Conservation (phyloP, 2,329 filamentous ascomycete genomes). For the Westerdykella ornata region DNA sequence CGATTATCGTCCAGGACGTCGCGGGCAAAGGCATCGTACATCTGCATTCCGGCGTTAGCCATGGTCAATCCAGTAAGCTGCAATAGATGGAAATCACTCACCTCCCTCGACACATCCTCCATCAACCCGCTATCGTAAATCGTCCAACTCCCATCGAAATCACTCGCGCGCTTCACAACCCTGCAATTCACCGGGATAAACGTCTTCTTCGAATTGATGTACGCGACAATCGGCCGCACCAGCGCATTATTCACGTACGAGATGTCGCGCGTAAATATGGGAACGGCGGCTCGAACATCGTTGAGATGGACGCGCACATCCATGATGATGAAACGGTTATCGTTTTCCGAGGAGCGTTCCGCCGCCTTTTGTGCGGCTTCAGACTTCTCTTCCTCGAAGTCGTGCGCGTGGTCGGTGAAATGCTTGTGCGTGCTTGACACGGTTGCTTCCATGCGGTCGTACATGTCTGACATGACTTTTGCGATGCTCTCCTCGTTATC, state of each 20-base stretch:
- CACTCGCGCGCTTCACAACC: slow-evolving; percentile 78
- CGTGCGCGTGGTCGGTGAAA: slow-evolving; percentile 30
- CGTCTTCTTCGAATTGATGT: slow-evolving; percentile 91
- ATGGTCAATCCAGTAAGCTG: too few relatives aligned
- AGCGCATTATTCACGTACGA: slow-evolving; percentile 96
- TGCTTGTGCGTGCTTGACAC: slow-evolving; percentile 65
- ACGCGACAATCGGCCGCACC: slow-evolving; percentile 91
- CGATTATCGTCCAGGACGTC: slow-evolving; percentile 90
- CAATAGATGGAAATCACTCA: slow-evolving; percentile 29
- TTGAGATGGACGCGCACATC: slow-evolving; percentile 93
- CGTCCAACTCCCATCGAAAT: slow-evolving; percentile 95
- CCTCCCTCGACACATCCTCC: slow-evolving; percentile 85
- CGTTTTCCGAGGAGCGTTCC: slow-evolving; percentile 39
- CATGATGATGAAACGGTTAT: slow-evolving; percentile 80
- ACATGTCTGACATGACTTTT: slow-evolving; percentile 95
- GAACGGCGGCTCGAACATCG: slow-evolving; percentile 86
- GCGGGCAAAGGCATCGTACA: slow-evolving; percentile 86
- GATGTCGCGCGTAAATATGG: slow-evolving; percentile 83
- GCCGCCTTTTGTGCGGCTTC: slow-evolving; percentile 11
- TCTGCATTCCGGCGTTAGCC: slow-evolving; percentile 41
- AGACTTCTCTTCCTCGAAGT: slow-evolving; percentile 20
- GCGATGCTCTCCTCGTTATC: slow-evolving; percentile 83
- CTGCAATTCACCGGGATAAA: slow-evolving; percentile 95
- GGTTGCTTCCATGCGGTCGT: slow-evolving; percentile 89
- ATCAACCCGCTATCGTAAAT: slow-evolving; percentile 88